These are phyloP conservation scores for Areca catechu DNA, from an alignment of 176 grass and related monocot genomes.

Conservation along the genomic window DNA sequence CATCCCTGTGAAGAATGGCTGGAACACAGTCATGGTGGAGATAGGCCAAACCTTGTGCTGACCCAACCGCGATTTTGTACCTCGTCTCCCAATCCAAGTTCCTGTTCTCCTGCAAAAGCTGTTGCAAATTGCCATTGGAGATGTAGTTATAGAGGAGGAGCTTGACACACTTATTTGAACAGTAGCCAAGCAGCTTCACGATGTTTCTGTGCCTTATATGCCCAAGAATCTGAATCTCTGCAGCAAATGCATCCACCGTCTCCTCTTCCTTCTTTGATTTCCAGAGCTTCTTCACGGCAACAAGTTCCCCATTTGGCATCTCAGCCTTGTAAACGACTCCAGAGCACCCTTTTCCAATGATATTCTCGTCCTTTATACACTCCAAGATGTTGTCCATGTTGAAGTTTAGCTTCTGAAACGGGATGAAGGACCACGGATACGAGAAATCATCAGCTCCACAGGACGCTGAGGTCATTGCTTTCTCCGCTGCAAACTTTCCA, in stretches of 20 bases:
- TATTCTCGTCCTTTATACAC: constrained; percentile 80
- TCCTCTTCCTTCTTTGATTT: constrained; percentile 67
- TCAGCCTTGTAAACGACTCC: constrained; percentile 90
- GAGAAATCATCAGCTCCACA: constrained; percentile 63
- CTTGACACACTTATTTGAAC: constrained; percentile 84
- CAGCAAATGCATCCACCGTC: constrained; percentile 39
- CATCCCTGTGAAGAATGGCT: constrained; percentile 75
- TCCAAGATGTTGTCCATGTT: constrained; percentile 59
- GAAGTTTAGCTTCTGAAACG: constrained; percentile 85
- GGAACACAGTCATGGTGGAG: constrained; percentile 89
- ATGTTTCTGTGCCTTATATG: constrained; percentile 98
- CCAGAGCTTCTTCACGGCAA: constrained; percentile 94
- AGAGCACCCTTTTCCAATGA: constrained; percentile 90
- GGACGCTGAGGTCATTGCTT: constrained; percentile 31
- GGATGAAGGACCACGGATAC: constrained; percentile 79
- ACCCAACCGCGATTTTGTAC: constrained; percentile 73
- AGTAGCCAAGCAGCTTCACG: constrained; percentile 81
- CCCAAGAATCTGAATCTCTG: constrained; percentile 91
- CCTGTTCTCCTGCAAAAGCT: constrained; percentile 72
- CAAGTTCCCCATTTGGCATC: constrained; percentile 76
- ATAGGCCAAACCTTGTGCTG: constrained; percentile 79
- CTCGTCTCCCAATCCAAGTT: constrained; percentile 81
- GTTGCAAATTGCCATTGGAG: constrained; percentile 75
- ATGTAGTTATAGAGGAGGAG: constrained; percentile 97
- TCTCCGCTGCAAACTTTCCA: constrained; percentile 25